Percentiles rank a stretch among this genome's conserved stretches.
These are phyloP conservation scores for Verticillium nonalfalfae DNA, from an alignment of 2,329 filamentous ascomycete genomes.

Conservation along the genomic window DNA sequence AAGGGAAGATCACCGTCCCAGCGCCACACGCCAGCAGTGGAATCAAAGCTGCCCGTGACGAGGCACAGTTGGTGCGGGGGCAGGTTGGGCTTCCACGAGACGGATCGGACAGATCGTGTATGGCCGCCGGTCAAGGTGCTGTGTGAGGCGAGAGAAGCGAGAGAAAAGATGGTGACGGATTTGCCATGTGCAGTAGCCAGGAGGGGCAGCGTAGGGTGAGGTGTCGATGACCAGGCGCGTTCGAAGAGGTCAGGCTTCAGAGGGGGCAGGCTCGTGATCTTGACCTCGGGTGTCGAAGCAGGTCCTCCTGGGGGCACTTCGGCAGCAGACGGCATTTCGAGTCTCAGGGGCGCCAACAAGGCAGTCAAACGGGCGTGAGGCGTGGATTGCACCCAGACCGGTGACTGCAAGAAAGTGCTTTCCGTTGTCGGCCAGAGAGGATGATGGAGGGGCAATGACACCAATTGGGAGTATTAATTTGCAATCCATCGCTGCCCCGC, in stretches of 20 bases:
- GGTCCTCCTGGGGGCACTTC: not conserved
- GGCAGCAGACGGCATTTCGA: not conserved
- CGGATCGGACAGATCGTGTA: conserved; percentile 78
- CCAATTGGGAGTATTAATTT: not conserved
- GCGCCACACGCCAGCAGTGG: conserved; percentile 80
- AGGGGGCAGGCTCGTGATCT: conserved; percentile 38
- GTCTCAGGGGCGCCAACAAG: not conserved
- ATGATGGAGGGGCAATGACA: not conserved
- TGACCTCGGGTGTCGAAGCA: not conserved
- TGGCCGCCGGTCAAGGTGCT: conserved; percentile 81
- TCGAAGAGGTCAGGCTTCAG: conserved; percentile 54
- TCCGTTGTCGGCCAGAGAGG: not conserved
- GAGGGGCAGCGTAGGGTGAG: conserved; percentile 82
- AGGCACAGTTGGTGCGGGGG: conserved; percentile 63
- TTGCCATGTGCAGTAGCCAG: conserved; percentile 86
- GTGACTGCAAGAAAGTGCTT: not conserved
- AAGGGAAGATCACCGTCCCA: conserved; percentile 42
- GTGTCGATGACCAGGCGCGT: conserved; percentile 79
- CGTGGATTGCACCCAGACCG: not conserved
- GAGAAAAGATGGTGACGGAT: conserved; percentile 82
- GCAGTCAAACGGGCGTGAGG: not conserved
- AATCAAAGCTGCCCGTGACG: conserved; percentile 90
- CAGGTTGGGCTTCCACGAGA: conserved; percentile 72
- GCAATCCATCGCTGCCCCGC: not conserved
- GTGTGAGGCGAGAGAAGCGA: conserved; percentile 72